Base-by-base conservation (phyloP, 306 rosid genomes). In the Vigna unguiculata region DNA sequence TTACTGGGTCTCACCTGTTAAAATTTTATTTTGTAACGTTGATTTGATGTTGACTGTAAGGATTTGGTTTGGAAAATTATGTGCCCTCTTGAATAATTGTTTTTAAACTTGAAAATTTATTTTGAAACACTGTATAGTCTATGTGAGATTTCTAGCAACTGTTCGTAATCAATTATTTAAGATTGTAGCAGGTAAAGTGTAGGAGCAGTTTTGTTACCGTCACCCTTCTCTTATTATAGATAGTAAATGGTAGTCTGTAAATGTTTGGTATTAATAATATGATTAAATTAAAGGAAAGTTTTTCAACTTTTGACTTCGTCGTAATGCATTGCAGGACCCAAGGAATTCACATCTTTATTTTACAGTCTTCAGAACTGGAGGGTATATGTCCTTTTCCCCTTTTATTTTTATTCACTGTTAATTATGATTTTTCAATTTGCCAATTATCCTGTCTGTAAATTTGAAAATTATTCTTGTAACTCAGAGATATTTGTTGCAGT, bases 351-450 rank as follows among this genome's bases (percentile, higher is more conserved):
- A 61, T 65, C 96, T 19, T 52, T 95, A 59, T 92, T 95, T 84
- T 91, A 95, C 87, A 88, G 97, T 78, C 99, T 95, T 78, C 97
- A 90, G 85, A 88, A 65, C 85, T 92, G 99, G 99, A 89, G 96
- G 97, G 99, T 95, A 83, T 70, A 83, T 70, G 76, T 71, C 57
- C 30, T 43, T 32, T 40, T 19, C 54, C 7, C 21, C 2, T 40
- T 30, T 30, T 28, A 14, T 32, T 17, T 25, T 9, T 59, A 12
- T 38, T 22, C 28, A n/a, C 28, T 13, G 47, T 47, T 62, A 4
- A 20, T 49, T 20, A 71, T 34, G 48, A 10, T 53, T 69, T 32
- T 30, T 61, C 36, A 28, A 6, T 63, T 77, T 72, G 38, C 77
- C 51, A 52, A 3, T 16, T 63, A 24, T 22, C 15, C 28, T 21